phyloP scores from a whole-genome alignment of 169 alveolate genomes.

The Babesia ovata region DNA sequence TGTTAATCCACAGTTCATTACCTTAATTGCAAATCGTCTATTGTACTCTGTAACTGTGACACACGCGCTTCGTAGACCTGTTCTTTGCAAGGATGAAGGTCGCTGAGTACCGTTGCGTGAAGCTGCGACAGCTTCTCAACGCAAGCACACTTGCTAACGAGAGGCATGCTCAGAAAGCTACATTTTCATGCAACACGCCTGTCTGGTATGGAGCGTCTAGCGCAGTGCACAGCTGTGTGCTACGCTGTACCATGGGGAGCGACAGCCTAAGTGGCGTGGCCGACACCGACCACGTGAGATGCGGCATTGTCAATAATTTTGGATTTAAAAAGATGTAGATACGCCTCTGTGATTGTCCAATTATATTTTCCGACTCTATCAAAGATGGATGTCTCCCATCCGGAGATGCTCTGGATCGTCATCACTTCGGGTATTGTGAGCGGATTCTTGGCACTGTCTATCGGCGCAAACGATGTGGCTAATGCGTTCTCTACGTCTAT shows the following conservation, averaged over 20 bases:
- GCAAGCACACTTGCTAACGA: conserved; percentile 43
- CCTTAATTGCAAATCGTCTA: conserved; percentile 50
- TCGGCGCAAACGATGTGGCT: conserved; percentile 89
- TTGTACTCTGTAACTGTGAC: conserved; percentile 38
- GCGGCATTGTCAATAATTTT: not conserved
- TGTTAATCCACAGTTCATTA: not conserved
- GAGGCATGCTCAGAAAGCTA: conserved; percentile 7
- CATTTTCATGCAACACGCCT: not conserved
- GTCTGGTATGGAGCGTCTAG: not conserved
- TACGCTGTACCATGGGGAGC: conserved; percentile 15
- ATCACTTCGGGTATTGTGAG: conserved; percentile 76
- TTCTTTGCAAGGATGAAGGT: conserved; percentile 61
- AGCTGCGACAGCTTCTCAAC: conserved; percentile 52
- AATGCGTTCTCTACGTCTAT: conserved; percentile 83
- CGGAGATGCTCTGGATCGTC: conserved; percentile 80
- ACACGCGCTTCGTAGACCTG: conserved; percentile 53
- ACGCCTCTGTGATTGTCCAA: not conserved
- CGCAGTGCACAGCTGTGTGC: not conserved
- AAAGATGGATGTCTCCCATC: conserved; percentile 71
- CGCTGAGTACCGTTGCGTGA: conserved; percentile 50
- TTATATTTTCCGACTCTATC: not conserved
- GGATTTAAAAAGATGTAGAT: not conserved
- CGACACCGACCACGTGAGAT: not conserved
- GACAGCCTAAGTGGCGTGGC: not conserved
- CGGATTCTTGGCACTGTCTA: conserved; percentile 76